Evolutionary conservation across 441 rosid genomes (phyloP), one percentile per base, ranked within the genome.

Genomic region (Pelargonium fulgidum): DNA sequence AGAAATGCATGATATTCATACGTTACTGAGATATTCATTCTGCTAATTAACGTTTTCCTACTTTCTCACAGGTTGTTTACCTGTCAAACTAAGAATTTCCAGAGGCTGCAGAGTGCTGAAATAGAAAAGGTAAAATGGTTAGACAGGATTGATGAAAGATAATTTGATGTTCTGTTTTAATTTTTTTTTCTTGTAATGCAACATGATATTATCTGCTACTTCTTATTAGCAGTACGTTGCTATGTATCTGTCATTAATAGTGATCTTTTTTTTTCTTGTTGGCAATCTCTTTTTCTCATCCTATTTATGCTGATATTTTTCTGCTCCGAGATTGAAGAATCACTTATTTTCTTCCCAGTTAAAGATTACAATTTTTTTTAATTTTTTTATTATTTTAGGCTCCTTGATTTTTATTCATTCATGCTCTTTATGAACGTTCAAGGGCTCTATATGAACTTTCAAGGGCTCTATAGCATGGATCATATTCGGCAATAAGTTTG

Each of bases 121-220:
- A 77, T 83, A 67, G 82, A 83, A 62, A 86, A 86, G 93, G 97
- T 91, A 85, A 80, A 48, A 12, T 29, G 22, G 3, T 69, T 59
- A 12, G 68, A 56, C 72, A 47, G 13, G 45, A 70, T 54, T 63
- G 59, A 13, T 39, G 7, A 69, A 13, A 24, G 24, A 1, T 47
- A 41, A 9, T 9, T 22, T 13, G 19, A n/a, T 39, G 17, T 39
- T 13, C 16, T 68, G 1, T n/a, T 42, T 11, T 7, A 13, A 9
- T 59, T 22, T 14, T 17, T 42, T 2, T 14, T 14, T 20, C 16
- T 66, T n/a, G 10, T 3, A 45, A 39, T 39, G 10, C 42, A 7
- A 39, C 42, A 7, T 6, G 42, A 1, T 39, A 39, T 39, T 39
- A 39, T 33, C 39, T 39, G 10, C 42, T 39, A 39, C 42, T 39